Evolutionary conservation across 306 rosid species (phyloP), one percentile per base, ranked within the genome.

Genomic region (Sindora glabra): DNA sequence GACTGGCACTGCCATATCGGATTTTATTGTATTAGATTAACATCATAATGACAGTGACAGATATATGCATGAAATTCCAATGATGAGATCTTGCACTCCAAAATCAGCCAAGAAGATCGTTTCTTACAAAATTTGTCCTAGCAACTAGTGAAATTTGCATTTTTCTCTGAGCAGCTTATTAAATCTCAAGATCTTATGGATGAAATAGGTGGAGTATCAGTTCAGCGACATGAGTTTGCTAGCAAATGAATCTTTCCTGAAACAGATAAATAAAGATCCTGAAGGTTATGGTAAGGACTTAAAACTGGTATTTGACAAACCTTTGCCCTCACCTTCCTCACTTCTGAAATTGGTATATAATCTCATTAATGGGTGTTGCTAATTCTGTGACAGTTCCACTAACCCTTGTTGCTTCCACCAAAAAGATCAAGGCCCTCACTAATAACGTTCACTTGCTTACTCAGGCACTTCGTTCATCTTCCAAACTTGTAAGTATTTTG

Each of bases 171-270:
- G 14, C 32, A 11, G 48, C 32, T 60, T n/a, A 21, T 19, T 17
- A 53, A n/a, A 34, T n/a, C n/a, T 57, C 38, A 21, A 3, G 64
- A 11, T 41, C 30, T 23, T 51, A 13, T 73, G 41, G 15, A 3
- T 75, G 40, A 50, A 46, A 74, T 82, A 92, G 99, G 95, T 80
- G 59, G 99, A 92, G 78, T 92, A 84, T 70, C 96, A 81, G 56
- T 80, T 92, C 59, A 86, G 95, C 76, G 95, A 86, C 64, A 79
- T 84, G 89, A 89, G 95, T 68, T 71, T 92, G 71, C 74, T 92
- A 29, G 96, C 95, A 59, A 89, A 92, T 80, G 99, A 92, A 55
- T 62, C 94, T 66, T 81, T 92, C 52, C 76, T 65, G 67, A 92
- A 80, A 67, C 95, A 92, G 75, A 67, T 77, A 5, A 76, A 81